Base-by-base conservation (phyloP, 805 yeast genomes). In the Yarrowia sp. region DNA sequence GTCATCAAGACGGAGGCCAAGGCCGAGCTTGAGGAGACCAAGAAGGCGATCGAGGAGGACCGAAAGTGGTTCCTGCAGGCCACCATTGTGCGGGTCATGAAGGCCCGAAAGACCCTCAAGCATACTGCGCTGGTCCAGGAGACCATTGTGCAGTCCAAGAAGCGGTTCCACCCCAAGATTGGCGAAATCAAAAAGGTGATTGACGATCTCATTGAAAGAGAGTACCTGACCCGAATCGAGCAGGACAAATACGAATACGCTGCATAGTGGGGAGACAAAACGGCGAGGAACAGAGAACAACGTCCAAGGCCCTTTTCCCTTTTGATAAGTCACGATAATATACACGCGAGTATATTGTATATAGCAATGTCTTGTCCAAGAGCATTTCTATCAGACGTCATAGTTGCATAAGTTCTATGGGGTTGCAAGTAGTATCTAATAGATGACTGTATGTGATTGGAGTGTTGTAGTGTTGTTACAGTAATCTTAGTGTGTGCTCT, bases 21-120 rank as follows among this genome's bases (percentile, higher is more conserved):
- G 73, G 89, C 84, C 71, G 97, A 91, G 72, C 82, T 84, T 42
- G 91, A 87, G 43, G 92, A 89, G 69, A 85, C 92, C 2, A 89
- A 86, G 72, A 88, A 86, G 77, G 97, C 92, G 75, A 87, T 94
- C 61, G 92, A 89, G 74, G 95, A 92, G 74, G 92, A 92, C 70
- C 86, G 97, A 76, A 89, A 89, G 79, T 87, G 90, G 75, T 89
- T 88, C 79, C 82, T 95, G 74, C 91, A 92, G 75, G 97, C 98
- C 1, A 91, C 97, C 75, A 92, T 95, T 79, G 98, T 94, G 48
- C 85, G 99, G 74, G 91, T 94, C 75, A 95, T 94, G 98, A 94
- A 94, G 81, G 93, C 97, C 0, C 85, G 97, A 75, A 90, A 92
- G 77, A 83, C 83, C 53, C 82, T 91, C 74, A 86, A 86, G 72